phyloP scores from a whole-genome alignment of 768 basidiomycete species.

The Cyathus striatus region DNA sequence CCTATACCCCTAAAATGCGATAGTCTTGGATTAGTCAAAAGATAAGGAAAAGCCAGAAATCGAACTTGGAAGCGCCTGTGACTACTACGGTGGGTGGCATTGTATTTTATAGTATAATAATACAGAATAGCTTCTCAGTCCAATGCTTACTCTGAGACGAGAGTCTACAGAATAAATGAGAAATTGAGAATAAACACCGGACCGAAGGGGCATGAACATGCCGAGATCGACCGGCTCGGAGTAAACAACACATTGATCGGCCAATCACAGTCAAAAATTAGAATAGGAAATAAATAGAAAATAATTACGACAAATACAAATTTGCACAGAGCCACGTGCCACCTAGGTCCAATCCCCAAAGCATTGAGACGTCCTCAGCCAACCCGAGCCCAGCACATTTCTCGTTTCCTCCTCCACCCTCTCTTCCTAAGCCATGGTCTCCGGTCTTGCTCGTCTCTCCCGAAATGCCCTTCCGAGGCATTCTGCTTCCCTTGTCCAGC shows the following conservation, averaged over 20 bases:
- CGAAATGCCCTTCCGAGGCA: slow-evolving; percentile 48
- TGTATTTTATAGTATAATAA: not conserved
- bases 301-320: too few relatives aligned
- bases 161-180: too few relatives aligned
- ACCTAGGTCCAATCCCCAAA: slow-evolving; percentile 5
- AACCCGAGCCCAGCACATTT: too few relatives aligned
- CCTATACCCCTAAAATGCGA: slow-evolving; percentile 60
- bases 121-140: slow-evolving; percentile 4
- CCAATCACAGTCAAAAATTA: too few relatives aligned
- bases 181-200: too few relatives aligned
- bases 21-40: too few relatives aligned
- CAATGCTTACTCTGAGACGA: slow-evolving; percentile 1
- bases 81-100: slow-evolving; percentile 46
- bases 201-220: too few relatives aligned
- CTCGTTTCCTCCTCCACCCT: slow-evolving; percentile 19
- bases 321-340: too few relatives aligned
- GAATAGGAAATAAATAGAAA: too few relatives aligned
- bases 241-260: too few relatives aligned
- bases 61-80: slow-evolving; percentile 81
- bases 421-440: slow-evolving; percentile 44
- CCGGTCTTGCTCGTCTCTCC: slow-evolving; percentile 63
- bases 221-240: too few relatives aligned
- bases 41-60: slow-evolving; percentile 3
- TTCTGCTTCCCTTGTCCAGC: slow-evolving; percentile 33
- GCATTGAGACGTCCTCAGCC: too few relatives aligned